Conservation (phyloP, 1,284 basidiomycete species). For the Schizophyllum commune region DNA sequence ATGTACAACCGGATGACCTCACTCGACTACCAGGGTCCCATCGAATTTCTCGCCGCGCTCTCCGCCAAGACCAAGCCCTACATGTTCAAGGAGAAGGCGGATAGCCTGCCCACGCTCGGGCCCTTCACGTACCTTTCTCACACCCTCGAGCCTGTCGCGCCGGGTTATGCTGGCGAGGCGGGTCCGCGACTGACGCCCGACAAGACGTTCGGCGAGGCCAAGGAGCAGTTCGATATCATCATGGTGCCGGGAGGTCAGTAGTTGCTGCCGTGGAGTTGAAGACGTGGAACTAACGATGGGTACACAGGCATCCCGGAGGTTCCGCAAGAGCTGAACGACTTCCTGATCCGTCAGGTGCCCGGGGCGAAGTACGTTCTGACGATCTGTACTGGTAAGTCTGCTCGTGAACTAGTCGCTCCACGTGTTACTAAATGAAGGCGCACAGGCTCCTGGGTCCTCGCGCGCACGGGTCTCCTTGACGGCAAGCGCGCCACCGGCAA, state of each 20-base stretch:
- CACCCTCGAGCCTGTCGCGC: conserved; percentile 14
- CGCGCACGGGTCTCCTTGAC: conserved; percentile 17
- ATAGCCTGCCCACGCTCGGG: conserved; percentile 12
- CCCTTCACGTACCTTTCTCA: conserved; percentile 16
- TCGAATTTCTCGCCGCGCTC: conserved; percentile 23
- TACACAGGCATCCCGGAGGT: conserved; percentile 3
- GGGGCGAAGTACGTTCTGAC: conserved; percentile 18
- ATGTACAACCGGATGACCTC: conserved; percentile 20
- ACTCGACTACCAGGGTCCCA: conserved; percentile 24
- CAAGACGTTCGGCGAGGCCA: conserved; percentile 17
- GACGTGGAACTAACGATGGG: background rate
- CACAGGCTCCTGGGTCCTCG: conserved; percentile 16
- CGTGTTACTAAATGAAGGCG: background rate
- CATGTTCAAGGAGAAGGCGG: background rate
- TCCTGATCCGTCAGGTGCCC: conserved; percentile 18
- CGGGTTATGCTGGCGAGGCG: conserved; percentile 4
- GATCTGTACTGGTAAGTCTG: conserved; percentile 14
- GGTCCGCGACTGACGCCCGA: conserved; percentile 11
- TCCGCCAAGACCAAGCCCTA: conserved; percentile 10
- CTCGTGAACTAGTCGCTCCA: background rate
- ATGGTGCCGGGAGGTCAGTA: conserved; percentile 19
- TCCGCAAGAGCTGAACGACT: conserved; percentile 11
- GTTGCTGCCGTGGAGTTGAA: background rate
- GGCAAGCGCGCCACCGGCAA: conserved; percentile 23
- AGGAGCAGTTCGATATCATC: conserved; percentile 19